A percentile compares a stretch with the other conserved stretches of the same genome.
Conservation (phyloP, 2,329 filamentous ascomycete species). For the Furcasterigmium sp. region DNA sequence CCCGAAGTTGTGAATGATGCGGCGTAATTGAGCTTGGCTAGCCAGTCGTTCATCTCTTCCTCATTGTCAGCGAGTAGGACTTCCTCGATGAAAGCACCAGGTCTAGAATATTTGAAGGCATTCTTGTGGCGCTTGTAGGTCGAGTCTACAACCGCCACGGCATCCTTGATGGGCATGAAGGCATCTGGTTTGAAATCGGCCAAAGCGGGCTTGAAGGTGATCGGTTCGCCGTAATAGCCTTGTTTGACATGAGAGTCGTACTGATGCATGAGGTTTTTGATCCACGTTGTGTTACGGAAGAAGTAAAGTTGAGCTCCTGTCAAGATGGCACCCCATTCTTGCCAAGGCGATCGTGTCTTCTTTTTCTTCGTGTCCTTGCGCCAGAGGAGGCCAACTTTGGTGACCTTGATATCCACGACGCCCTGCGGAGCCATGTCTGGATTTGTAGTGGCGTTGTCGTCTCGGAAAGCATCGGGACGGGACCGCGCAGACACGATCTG, state of each 20-base stretch:
- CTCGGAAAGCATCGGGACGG: conserved; percentile 91
- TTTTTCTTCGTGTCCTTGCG: conserved; percentile 91
- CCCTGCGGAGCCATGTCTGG: conserved; percentile 84
- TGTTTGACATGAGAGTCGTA: conserved; percentile 77
- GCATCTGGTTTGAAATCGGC: conserved; percentile 91
- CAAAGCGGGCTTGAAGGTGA: conserved; percentile 86
- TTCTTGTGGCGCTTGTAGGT: conserved; percentile 95
- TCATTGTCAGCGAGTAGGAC: conserved; percentile 88
- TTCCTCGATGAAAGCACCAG: conserved; percentile 75
- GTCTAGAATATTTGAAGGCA: conserved; percentile 84
- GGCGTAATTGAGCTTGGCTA: conserved; percentile 93
- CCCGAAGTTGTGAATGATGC: conserved; percentile 90
- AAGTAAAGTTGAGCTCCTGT: conserved; percentile 97
- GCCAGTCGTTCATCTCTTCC: conserved; percentile 91
- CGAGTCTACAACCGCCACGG: conserved; percentile 79
- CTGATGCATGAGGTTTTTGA: conserved; percentile 85
- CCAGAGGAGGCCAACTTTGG: conserved; percentile 93
- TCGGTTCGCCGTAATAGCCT: conserved; percentile 67
- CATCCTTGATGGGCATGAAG: conserved; percentile 88
- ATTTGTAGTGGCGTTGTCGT: conserved; percentile 77
- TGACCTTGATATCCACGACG: conserved; percentile 95
- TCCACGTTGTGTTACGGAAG: conserved; percentile 89
- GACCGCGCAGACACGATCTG: conserved; percentile 95
- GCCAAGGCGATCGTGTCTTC: conserved; percentile 92
- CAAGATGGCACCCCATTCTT: conserved; percentile 95